Conservation (phyloP, 306 rosid genomes). For the Pachyrhizus erosus region DNA sequence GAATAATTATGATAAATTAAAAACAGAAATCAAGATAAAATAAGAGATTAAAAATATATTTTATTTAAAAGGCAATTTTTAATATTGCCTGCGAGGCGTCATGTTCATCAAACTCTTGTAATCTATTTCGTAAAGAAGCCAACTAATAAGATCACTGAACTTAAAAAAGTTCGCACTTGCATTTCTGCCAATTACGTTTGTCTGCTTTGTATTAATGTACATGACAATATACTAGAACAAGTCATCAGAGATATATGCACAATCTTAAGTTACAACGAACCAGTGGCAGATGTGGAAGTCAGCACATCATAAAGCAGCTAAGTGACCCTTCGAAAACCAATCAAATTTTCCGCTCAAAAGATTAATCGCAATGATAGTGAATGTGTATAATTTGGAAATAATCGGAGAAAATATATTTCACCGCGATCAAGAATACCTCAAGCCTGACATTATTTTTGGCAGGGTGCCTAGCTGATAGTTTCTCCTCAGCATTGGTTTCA, state of each 20-base stretch:
- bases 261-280: neutral
- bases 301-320: conserved; percentile 3
- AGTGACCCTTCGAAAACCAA: conserved; percentile 2
- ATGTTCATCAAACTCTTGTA: no score
- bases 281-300: neutral
- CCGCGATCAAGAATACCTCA: neutral
- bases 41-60: no score
- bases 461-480: neutral
- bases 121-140: neutral
- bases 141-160: neutral
- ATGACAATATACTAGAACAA: neutral
- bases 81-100: no score
- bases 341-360: neutral
- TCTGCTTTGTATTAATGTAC: neutral
- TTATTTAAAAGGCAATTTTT: no score
- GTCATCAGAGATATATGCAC: neutral
- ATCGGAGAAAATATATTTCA: neutral
- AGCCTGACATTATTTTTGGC: neutral
- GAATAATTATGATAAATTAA: no score
- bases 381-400: neutral
- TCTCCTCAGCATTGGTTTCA: conserved; percentile 2
- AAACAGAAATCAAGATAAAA: no score
- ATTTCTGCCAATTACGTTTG: neutral
- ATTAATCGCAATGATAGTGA: neutral
- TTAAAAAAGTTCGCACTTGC: neutral